Percentiles rank a stretch among this genome's conserved stretches.
phyloP scores from a whole-genome alignment of 352 stramenopile species.

The Phytophthora citricola region DNA sequence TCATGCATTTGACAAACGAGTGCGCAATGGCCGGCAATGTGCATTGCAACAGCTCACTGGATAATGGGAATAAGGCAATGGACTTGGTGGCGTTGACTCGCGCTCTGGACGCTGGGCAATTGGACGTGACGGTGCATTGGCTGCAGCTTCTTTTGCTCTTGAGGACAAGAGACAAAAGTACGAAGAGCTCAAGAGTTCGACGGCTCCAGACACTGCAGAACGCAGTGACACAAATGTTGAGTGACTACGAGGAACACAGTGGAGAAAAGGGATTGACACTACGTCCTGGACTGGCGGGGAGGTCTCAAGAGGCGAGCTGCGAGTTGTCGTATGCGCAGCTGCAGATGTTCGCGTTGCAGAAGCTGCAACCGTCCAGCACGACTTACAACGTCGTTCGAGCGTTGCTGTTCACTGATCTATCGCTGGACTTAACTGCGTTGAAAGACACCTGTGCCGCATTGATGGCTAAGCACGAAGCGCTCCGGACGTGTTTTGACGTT shows the following conservation, averaged over 20 bases:
- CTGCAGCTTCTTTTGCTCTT: slow-evolving; percentile 45
- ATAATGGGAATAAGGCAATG: not conserved
- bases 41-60: not conserved
- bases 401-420: slow-evolving; percentile 30
- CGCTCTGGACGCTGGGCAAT: slow-evolving; percentile 41
- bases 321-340: slow-evolving; percentile 60
- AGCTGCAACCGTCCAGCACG: slow-evolving; percentile 45
- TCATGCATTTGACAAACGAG: slow-evolving; percentile 3
- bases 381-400: slow-evolving; percentile 62
- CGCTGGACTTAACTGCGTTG: slow-evolving; percentile 32
- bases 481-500: slow-evolving; percentile 51
- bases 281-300: slow-evolving; percentile 22
- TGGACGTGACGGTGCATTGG: slow-evolving; percentile 48
- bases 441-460: slow-evolving; percentile 36
- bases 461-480: slow-evolving; percentile 48
- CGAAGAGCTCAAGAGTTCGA: slow-evolving; percentile 7
- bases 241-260: slow-evolving; percentile 5
- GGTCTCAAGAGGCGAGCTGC: not conserved
- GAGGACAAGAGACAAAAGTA: slow-evolving; percentile 4
- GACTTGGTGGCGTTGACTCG: slow-evolving; percentile 18
- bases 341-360: slow-evolving; percentile 67
- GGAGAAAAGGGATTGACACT: slow-evolving; percentile 11
- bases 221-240: slow-evolving; percentile 24
- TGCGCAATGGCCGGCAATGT: slow-evolving; percentile 31
- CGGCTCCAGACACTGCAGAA: slow-evolving; percentile 25